Evolutionary conservation across 2,329 filamentous ascomycete genomes (phyloP), one percentile per base, ranked within the genome.

Genomic region (Fusarium armeniacum): DNA sequence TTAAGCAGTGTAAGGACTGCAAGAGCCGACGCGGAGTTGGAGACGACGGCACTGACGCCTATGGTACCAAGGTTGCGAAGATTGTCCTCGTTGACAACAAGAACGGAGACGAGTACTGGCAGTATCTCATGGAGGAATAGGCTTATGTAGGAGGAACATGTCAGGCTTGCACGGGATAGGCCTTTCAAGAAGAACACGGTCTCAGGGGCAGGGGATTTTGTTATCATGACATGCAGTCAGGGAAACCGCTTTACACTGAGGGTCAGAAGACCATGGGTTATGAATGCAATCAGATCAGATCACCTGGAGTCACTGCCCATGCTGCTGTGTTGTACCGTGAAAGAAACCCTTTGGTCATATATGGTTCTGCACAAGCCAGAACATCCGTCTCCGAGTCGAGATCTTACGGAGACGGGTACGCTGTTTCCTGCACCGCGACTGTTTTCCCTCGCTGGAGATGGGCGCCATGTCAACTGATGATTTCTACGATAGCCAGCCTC

Each of bases 1-100:
- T 38, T 38, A 69, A 49, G 43, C 60, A 65, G 40, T 69, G 65
- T 43, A 65, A 44, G 24, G 50, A 65, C 35, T 68, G 65, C 50
- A 68, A 66, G 45, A 55, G 53, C 28, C 55, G 61, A 44, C 65
- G 65, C 18, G 65, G 61, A 43, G 43, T 55, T 30, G 60, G 44
- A 38, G 65, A 68, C 18, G 60, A 68, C 46, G 65, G 65, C 28
- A 65, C 62, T 22, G 66, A 68, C 30, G 50, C 60, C 16, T 51
- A 52, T 35, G 55, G 65, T 18, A 65, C 62, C 18, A 69, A 61
- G 45, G 55, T 69, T 30, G 65, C 65, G 6, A 69, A 54, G 36
- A 64, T 68, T n/a, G 50, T 52, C 8, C 35, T 18, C 43, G 54
- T 68, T 36, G 33, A 65, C 54, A 50, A 61, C 28, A 69, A 55